These are phyloP conservation scores for Eudorina sp. DNA, from an alignment of 139 green algal species.

Conservation along the genomic window DNA sequence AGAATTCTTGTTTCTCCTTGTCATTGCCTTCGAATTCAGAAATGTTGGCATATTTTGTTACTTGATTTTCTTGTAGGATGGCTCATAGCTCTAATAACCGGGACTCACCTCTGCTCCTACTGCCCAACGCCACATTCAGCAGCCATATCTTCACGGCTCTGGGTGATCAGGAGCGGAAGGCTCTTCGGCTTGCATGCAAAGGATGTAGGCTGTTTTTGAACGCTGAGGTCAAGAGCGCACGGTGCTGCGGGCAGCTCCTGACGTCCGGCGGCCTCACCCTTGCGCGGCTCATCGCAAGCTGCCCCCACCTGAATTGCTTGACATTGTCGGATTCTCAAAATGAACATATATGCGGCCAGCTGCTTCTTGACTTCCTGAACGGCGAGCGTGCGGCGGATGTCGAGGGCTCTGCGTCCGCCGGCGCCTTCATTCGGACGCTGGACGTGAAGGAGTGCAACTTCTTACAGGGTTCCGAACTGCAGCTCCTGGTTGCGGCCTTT, in stretches of 20 bases:
- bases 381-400: not conserved
- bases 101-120: too few relatives aligned
- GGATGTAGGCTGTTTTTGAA: not conserved
- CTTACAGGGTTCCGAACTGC: not conserved
- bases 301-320: not conserved
- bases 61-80: too few relatives aligned
- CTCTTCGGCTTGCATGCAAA: not conserved
- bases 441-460: conserved; percentile 34
- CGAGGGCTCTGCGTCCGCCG: not conserved
- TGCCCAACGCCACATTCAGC: too few relatives aligned
- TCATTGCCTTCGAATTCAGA: too few relatives aligned
- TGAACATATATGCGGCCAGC: not conserved
- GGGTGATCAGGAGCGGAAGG: not conserved
- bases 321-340: not conserved
- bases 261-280: too few relatives aligned
- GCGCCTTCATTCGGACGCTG: not conserved
- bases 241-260: too few relatives aligned
- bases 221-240: not conserved
- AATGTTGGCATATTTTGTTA: too few relatives aligned
- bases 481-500: not conserved
- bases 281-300: too few relatives aligned
- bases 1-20: too few relatives aligned
- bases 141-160: not conserved
- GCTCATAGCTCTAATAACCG: too few relatives aligned
- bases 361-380: not conserved